phyloP scores from a whole-genome alignment of 2,329 filamentous ascomycete species.

The Cylindrodendrum hubeiense region DNA sequence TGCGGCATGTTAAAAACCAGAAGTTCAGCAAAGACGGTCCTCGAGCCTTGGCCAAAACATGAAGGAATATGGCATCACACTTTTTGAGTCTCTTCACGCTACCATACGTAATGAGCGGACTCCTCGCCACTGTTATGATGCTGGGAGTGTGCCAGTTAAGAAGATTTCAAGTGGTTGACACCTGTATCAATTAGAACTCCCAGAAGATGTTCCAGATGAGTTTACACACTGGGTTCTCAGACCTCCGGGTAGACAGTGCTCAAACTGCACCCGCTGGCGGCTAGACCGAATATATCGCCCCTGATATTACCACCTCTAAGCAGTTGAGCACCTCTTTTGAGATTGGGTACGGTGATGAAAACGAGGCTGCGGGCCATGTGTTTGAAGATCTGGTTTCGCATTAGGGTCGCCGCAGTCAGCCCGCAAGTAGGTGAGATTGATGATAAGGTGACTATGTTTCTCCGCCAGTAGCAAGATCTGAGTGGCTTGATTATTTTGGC shows the following conservation, averaged over 20 bases:
- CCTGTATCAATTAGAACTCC: slow-evolving; percentile 57
- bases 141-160: slow-evolving; percentile 47
- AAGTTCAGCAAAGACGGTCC: slow-evolving; percentile 51
- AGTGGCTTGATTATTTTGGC: slow-evolving; percentile 60
- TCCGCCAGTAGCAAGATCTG: slow-evolving; percentile 52
- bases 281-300: slow-evolving; percentile 55
- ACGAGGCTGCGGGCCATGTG: slow-evolving; percentile 56
- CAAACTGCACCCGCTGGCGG: slow-evolving; percentile 55
- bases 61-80: slow-evolving; percentile 52
- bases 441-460: slow-evolving; percentile 53
- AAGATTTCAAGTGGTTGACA: slow-evolving; percentile 54
- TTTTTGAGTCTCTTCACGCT: slow-evolving; percentile 41
- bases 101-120: slow-evolving; percentile 27
- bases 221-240: slow-evolving; percentile 61
- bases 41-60: slow-evolving; percentile 48
- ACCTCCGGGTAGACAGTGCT: slow-evolving; percentile 63
- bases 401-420: slow-evolving; percentile 55
- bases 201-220: slow-evolving; percentile 57
- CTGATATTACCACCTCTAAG: slow-evolving; percentile 53
- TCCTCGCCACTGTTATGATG: slow-evolving; percentile 43
- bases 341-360: slow-evolving; percentile 60
- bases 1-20: slow-evolving; percentile 53
- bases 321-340: slow-evolving; percentile 52
- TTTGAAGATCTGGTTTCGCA: slow-evolving; percentile 57
- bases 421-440: slow-evolving; percentile 59